phyloP scores from a whole-genome alignment of 2,329 filamentous ascomycete species.

The Penicillium hesseltinei region DNA sequence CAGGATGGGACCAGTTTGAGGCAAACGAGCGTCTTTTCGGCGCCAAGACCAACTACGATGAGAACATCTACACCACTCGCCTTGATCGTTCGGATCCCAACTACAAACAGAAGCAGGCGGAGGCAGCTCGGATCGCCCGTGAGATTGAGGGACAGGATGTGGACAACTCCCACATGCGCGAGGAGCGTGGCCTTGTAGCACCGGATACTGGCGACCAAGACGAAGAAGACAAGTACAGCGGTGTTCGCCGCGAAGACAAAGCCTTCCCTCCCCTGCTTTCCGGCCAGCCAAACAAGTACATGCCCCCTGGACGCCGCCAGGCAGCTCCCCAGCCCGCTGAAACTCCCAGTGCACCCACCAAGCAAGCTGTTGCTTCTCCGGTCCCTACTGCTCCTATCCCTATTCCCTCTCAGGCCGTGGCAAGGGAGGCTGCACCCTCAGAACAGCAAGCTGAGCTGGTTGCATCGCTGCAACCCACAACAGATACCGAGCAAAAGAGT shows the following conservation, averaged over 20 bases:
- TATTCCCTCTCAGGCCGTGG: conserved; percentile 24
- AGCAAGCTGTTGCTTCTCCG: conserved; percentile 69
- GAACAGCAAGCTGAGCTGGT: conserved; percentile 24
- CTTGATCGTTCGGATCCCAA: conserved; percentile 82
- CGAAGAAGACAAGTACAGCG: conserved; percentile 97
- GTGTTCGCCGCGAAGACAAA: conserved; percentile 69
- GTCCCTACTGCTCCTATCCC: conserved; percentile 47
- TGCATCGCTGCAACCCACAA: conserved; percentile 22
- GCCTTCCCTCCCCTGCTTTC: conserved; percentile 65
- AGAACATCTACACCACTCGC: conserved; percentile 88
- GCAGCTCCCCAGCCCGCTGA: conserved; percentile 72
- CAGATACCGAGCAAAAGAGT: conserved; percentile 29
- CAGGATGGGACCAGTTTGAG: conserved; percentile 89
- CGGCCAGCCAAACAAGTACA: conserved; percentile 71
- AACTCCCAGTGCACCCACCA: conserved; percentile 75
- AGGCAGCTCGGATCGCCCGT: conserved; percentile 77
- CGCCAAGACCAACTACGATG: conserved; percentile 84
- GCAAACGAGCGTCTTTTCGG: conserved; percentile 86
- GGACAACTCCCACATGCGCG: conserved; percentile 78
- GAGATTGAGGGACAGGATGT: conserved; percentile 80
- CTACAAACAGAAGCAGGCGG: conserved; percentile 73
- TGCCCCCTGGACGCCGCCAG: conserved; percentile 81
- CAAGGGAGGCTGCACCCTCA: conserved; percentile 25
- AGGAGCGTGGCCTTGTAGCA: conserved; percentile 74
- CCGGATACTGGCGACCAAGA: conserved; percentile 67